phyloP scores from a whole-genome alignment of 257 asterid genomes.

The Solanum rostratum region DNA sequence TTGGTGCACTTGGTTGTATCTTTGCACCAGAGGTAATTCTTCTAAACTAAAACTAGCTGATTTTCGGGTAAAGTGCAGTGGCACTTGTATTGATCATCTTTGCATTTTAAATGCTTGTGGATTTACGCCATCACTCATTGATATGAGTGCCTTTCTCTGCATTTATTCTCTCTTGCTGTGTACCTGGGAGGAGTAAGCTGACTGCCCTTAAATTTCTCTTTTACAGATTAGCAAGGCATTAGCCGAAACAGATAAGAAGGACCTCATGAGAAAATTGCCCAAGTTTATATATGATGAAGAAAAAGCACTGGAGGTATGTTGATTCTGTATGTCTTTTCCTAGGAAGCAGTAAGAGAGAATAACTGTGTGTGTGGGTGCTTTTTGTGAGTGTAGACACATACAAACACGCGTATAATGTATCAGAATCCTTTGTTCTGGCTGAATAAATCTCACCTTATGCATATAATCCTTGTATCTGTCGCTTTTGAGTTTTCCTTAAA shows the following conservation, averaged over 20 bases:
- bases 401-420: neutral
- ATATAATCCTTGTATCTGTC: neutral
- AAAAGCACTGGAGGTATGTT: conserved; percentile 30
- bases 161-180: neutral
- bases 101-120: neutral
- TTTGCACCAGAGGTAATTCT: conserved; percentile 36
- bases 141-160: neutral
- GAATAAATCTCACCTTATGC: neutral
- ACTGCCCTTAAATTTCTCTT: neutral
- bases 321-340: neutral
- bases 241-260: conserved; percentile 29
- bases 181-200: neutral
- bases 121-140: neutral
- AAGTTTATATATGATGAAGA: conserved; percentile 39
- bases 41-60: neutral
- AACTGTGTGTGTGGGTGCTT: neutral
- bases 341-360: neutral
- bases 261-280: conserved; percentile 32
- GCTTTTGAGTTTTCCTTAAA: neutral
- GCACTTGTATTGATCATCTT: neutral
- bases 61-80: neutral
- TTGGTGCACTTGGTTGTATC: conserved; percentile 37
- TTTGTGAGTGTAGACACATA: neutral
- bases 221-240: conserved; percentile 34
- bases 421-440: neutral